phyloP scores from a whole-genome alignment of 495 filamentous ascomycete genomes.

The Annulohypoxylon bovei region DNA sequence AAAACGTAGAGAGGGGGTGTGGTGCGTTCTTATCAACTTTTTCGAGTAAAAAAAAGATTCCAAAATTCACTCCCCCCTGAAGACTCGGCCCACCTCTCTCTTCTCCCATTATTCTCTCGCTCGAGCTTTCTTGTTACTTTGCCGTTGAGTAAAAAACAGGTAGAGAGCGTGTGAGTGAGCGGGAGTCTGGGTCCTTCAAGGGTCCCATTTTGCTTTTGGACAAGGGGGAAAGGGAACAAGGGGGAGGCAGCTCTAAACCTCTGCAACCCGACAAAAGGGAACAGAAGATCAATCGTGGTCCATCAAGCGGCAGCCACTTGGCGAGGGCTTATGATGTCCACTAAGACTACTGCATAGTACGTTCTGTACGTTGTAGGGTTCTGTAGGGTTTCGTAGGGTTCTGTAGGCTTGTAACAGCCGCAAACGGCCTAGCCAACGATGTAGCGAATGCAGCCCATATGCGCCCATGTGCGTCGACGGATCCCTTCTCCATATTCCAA shows the following conservation, averaged over 20 bases:
- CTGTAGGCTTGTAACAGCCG: slow-evolving; percentile 31
- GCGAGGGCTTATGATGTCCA: slow-evolving; percentile 38
- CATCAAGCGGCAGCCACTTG: slow-evolving; percentile 43
- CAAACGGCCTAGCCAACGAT: slow-evolving; percentile 41
- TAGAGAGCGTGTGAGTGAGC: slow-evolving; percentile 16
- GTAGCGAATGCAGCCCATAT: slow-evolving; percentile 23
- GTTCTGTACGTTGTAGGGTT: slow-evolving; percentile 11
- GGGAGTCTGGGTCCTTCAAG: slow-evolving; percentile 30
- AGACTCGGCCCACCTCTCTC: slow-evolving; percentile 32
- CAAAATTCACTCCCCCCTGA: slow-evolving; percentile 41
- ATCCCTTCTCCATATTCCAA: slow-evolving; percentile 41
- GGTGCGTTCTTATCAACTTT: slow-evolving; percentile 45
- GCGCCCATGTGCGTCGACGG: slow-evolving; percentile 24
- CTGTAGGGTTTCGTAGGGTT: background rate
- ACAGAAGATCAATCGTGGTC: slow-evolving; percentile 40
- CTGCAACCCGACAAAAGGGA: slow-evolving; percentile 44
- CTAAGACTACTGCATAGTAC: slow-evolving; percentile 40
- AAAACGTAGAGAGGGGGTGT: slow-evolving; percentile 41
- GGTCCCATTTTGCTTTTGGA: slow-evolving; percentile 31
- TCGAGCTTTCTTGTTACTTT: slow-evolving; percentile 22
- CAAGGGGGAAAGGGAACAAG: slow-evolving; percentile 39
- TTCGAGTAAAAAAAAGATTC: slow-evolving; percentile 22
- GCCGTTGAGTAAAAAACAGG: background rate
- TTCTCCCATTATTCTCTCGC: slow-evolving; percentile 17
- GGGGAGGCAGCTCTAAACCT: slow-evolving; percentile 39